Base-by-base conservation (phyloP, 2,329 filamentous ascomycete species). In the Phoma sp. region DNA sequence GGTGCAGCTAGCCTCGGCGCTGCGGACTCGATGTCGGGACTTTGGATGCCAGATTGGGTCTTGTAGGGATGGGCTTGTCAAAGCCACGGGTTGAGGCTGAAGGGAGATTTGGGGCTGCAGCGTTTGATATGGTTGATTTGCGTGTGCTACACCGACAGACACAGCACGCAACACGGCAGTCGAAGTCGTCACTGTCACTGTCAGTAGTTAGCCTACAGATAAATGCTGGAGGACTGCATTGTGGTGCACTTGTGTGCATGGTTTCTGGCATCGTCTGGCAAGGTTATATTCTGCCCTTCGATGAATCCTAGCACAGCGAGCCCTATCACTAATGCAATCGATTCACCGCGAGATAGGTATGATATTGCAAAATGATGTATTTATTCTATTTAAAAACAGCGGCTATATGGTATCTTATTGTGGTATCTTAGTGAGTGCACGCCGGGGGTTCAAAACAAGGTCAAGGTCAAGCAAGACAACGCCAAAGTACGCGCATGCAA, bases 31-130 rank as follows among this genome's bases (percentile, higher is more conserved):
- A 47, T 28, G 18, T 38, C 23, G 43, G 43, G 43, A 29, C 12
- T 30, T 18, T 20, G n/a, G 12, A 30, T 30, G 43, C 15, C 25
- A 38, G 38, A 38, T 38, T 38, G 18, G 17, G 18, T 34, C 25
- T 36, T 36, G n/a, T 26, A 29, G 32, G 32, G n/a, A 17, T 17
- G 32, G n/a, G n/a, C n/a, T n/a, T n/a, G n/a, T n/a, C n/a, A n/a
- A n/a, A n/a, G n/a, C n/a, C n/a, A n/a, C n/a, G n/a, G 40, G 48
- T 52, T 52, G 42, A 52, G 40, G 48, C 40, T 46, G 20, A 46
- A 40, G 18, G 17, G 47, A 42, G 12, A 4, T 34, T 28, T 7
- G 32, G 32, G 17, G 40, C 38, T 50, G 47, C 39, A 37, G 39
- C 17, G 26, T 26, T 33, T 51, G 33, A 26, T 39, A 39, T 33